phyloP scores from a whole-genome alignment of 805 yeast genomes.

The Monosporozyma unispora region DNA sequence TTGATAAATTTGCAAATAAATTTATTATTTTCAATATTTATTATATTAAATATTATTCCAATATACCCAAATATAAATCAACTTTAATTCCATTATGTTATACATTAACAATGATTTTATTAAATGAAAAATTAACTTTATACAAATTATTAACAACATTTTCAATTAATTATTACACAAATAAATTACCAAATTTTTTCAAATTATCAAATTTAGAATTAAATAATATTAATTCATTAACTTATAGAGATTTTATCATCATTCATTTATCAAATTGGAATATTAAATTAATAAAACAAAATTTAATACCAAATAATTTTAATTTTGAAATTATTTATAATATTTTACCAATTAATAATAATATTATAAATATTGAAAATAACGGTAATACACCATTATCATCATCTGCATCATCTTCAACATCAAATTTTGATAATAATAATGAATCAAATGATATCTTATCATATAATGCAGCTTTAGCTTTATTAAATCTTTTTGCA shows the following conservation, averaged over 20 bases:
- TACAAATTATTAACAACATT: conserved; percentile 39
- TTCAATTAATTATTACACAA: conserved; percentile 35
- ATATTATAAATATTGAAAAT: conserved; percentile 1
- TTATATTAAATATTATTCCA: conserved; percentile 42
- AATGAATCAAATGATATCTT: conserved; percentile 25
- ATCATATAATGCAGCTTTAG: conserved; percentile 44
- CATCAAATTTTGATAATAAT: conserved; percentile 15
- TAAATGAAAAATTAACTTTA: conserved; percentile 33
- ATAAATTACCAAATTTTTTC: conserved; percentile 45
- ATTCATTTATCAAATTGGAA: conserved; percentile 42
- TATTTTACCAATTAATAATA: conserved; percentile 37
- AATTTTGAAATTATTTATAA: conserved; percentile 55
- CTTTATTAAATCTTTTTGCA: conserved; percentile 35
- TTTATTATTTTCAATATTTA: conserved; percentile 46
- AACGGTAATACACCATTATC: conserved; percentile 13
- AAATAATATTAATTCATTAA: conserved; percentile 31
- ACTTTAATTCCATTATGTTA: conserved; percentile 41
- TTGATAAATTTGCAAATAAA: conserved; percentile 43
- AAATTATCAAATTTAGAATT: conserved; percentile 30
- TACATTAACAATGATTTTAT: conserved; percentile 43
- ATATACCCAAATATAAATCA: conserved; percentile 12
- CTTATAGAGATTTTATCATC: conserved; percentile 57
- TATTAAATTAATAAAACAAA: conserved; percentile 31
- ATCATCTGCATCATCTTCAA: conserved; percentile 16
- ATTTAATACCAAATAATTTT: conserved; percentile 32